Percentiles rank a stretch among this genome's conserved stretches.
phyloP scores from a whole-genome alignment of 148 eudicot genomes.

The Suaeda aralocaspica region DNA sequence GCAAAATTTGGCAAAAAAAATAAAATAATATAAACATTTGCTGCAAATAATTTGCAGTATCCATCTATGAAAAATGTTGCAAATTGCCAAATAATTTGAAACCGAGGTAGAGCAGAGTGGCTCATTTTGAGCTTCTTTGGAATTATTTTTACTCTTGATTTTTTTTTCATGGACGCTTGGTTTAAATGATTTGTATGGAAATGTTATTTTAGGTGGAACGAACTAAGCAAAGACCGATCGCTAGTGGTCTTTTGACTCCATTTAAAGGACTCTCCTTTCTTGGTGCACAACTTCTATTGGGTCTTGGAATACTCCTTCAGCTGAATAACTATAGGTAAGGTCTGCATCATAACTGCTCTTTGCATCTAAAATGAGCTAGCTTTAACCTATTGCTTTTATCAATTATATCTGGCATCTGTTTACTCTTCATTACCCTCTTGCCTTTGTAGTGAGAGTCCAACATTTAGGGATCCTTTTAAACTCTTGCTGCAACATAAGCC shows the following conservation, averaged over 20 bases:
- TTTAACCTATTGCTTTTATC: background rate
- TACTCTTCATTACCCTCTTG: background rate
- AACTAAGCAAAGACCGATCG: constrained; percentile 68
- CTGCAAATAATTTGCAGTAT: no score
- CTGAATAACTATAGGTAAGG: constrained; percentile 70
- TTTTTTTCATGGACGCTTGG: background rate
- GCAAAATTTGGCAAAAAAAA: no score
- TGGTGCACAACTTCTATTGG: constrained; percentile 68
- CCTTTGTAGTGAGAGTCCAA: background rate
- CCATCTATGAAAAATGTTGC: no score
- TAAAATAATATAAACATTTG: no score
- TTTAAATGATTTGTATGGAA: background rate
- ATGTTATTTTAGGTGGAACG: constrained; percentile 57
- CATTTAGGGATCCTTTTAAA: background rate
- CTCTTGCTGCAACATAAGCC: background rate
- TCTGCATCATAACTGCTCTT: background rate
- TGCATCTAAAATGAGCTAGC: background rate
- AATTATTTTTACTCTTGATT: background rate
- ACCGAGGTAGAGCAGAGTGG: no score
- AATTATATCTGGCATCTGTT: background rate
- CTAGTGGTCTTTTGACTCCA: constrained; percentile 75
- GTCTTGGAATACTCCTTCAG: constrained; percentile 86
- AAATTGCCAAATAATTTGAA: no score
- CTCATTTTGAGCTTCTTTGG: background rate
- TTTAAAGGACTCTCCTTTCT: constrained; percentile 76